phyloP scores from a whole-genome alignment of 140 eudicot species.

The Stevia rebaudiana region DNA sequence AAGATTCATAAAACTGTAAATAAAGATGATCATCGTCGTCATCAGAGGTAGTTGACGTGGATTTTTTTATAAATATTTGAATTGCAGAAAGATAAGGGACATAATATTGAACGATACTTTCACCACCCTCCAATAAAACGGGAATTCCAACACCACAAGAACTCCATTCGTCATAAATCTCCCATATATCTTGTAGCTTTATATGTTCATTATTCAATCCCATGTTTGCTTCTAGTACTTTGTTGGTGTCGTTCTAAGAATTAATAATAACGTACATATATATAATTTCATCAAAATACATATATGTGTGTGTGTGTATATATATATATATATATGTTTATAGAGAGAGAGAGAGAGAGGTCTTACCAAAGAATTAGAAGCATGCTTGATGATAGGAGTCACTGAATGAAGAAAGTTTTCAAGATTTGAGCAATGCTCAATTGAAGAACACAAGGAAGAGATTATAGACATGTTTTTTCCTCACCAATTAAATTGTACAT shows the following conservation, averaged over 20 bases:
- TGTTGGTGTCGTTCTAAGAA: slow-evolving; percentile 1
- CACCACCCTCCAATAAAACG: slow-evolving; percentile 4
- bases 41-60: not conserved
- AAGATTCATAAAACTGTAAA: slow-evolving; percentile 23
- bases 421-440: slow-evolving; percentile 23
- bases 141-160: slow-evolving; percentile 28
- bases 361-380: slow-evolving; percentile 7
- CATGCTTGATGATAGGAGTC: slow-evolving; percentile 21
- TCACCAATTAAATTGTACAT: not conserved
- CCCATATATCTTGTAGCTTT: slow-evolving; percentile 36
- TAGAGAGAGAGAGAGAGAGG: not conserved
- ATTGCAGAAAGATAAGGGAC: slow-evolving; percentile 31
- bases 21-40: slow-evolving; percentile 26
- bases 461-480: slow-evolving; percentile 1
- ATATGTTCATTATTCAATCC: not conserved
- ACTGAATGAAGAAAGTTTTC: slow-evolving; percentile 26
- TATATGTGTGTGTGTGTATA: no score
- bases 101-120: slow-evolving; percentile 22
- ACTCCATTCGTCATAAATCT: slow-evolving; percentile 33
- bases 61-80: slow-evolving; percentile 29
- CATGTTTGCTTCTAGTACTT: no score
- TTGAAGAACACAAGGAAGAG: not conserved
- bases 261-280: no score
- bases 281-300: no score
- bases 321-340: not conserved